These are phyloP conservation scores for Medicago ruthenica DNA, from an alignment of 306 rosid genomes.

Conservation along the genomic window DNA sequence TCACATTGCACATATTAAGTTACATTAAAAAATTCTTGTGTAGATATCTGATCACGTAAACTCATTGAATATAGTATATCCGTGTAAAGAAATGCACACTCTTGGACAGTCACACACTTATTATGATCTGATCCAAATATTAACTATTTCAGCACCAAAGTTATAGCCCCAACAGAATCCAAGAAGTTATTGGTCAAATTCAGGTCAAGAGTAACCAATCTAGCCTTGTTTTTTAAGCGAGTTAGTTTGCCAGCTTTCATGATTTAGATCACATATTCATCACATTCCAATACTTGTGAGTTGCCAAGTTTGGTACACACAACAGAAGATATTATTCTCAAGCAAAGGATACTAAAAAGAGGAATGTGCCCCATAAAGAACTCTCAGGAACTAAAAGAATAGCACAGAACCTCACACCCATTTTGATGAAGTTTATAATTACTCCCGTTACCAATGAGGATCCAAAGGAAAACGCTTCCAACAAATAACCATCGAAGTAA, in stretches of 20 bases:
- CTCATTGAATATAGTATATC: conserved; percentile 5
- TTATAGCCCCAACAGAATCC: too few relatives aligned
- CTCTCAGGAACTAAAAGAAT: conserved; percentile 4
- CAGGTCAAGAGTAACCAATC: too few relatives aligned
- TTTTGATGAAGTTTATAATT: background rate
- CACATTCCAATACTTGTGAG: too few relatives aligned
- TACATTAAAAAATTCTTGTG: conserved; percentile 2
- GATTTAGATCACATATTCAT: too few relatives aligned
- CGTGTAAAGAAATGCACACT: background rate
- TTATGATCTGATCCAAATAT: too few relatives aligned
- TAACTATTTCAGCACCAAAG: too few relatives aligned
- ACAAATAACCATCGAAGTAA: too few relatives aligned
- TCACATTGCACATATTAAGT: background rate
- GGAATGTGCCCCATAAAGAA: background rate
- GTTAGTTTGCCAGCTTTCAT: too few relatives aligned
- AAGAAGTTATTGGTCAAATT: too few relatives aligned
- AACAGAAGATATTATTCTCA: background rate
- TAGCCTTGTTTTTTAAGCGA: too few relatives aligned
- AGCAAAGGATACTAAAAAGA: background rate
- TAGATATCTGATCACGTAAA: conserved; percentile 10
- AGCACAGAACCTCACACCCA: background rate
- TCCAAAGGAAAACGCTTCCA: background rate
- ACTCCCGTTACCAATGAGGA: background rate
- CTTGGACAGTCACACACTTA: background rate
- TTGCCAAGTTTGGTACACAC: background rate